These are phyloP conservation scores for Phytophthora cactorum DNA, from an alignment of 352 stramenopile species.

Conservation along the genomic window DNA sequence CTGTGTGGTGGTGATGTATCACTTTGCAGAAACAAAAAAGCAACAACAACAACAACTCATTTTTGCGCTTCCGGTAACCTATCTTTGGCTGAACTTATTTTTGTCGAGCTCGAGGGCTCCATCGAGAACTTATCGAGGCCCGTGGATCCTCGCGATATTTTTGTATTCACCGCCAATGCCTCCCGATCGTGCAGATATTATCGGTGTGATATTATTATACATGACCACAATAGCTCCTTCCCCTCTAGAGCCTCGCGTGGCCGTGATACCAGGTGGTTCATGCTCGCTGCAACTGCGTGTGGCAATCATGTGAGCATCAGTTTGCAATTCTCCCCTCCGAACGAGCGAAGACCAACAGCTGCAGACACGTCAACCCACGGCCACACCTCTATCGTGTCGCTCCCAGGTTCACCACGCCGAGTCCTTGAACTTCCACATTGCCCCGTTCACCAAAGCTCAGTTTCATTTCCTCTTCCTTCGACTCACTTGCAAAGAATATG, in stretches of 20 bases:
- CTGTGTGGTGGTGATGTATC: no score
- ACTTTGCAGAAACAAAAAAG: no score
- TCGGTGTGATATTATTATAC: background rate
- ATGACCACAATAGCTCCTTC: background rate
- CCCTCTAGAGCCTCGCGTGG: background rate
- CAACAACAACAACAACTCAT: no score
- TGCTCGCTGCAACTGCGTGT: constrained; percentile 23
- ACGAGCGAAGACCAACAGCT: constrained; percentile 38
- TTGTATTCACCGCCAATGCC: background rate
- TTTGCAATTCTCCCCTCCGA: constrained; percentile 60
- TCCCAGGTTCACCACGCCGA: constrained; percentile 4
- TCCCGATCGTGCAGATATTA: no score
- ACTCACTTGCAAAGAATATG: constrained; percentile 42
- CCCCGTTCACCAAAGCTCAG: constrained; percentile 19
- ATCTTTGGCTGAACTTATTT: no score
- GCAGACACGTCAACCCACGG: constrained; percentile 25
- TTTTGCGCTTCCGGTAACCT: no score
- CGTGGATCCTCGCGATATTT: background rate
- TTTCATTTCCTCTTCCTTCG: constrained; percentile 24
- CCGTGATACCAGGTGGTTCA: constrained; percentile 1
- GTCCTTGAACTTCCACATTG: constrained; percentile 4
- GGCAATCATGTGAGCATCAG: constrained; percentile 60
- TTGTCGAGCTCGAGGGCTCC: no score
- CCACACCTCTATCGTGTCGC: constrained; percentile 1
- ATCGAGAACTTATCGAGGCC: no score